Conservation (phyloP, 169 alveolate genomes). For the Plasmodium inui region DNA sequence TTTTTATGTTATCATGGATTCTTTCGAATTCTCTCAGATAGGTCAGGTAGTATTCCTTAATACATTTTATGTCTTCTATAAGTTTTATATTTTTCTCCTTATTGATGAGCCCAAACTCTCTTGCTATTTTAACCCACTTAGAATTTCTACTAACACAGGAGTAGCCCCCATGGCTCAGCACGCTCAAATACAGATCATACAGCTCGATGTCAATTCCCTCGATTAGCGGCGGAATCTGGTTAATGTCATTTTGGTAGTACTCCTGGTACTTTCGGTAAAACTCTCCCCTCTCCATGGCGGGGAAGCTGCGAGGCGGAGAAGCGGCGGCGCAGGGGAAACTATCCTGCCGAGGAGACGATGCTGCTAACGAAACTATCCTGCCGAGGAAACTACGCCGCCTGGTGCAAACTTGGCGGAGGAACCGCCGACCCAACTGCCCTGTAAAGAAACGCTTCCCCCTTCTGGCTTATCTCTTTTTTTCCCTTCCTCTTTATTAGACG, state of each 20-base stretch:
- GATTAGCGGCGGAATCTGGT: constrained; percentile 21
- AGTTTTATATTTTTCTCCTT: constrained; percentile 62
- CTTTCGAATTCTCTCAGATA: constrained; percentile 74
- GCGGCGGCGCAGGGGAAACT: neutral
- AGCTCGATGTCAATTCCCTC: constrained; percentile 24
- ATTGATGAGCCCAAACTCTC: constrained; percentile 62
- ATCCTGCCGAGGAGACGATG: too few species aligned
- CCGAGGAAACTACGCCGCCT: too few species aligned
- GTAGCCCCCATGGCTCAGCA: constrained; percentile 68
- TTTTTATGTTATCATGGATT: constrained; percentile 62
- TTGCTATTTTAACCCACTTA: constrained; percentile 72
- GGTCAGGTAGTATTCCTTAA: constrained; percentile 69
- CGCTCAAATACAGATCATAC: constrained; percentile 65
- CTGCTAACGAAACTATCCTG: neutral
- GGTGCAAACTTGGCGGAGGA: neutral
- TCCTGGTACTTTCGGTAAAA: constrained; percentile 57
- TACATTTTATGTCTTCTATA: constrained; percentile 23
- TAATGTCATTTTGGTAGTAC: constrained; percentile 36
- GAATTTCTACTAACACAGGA: constrained; percentile 73
- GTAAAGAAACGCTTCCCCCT: neutral
- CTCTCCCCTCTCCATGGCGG: constrained; percentile 41
- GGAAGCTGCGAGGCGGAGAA: neutral
- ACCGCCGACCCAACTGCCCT: neutral
- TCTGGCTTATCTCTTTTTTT: too few species aligned
- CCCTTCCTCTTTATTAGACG: neutral